These are phyloP conservation scores for Arthrobotrys megalospora DNA, from an alignment of 2,329 filamentous ascomycete species.

Conservation along the genomic window DNA sequence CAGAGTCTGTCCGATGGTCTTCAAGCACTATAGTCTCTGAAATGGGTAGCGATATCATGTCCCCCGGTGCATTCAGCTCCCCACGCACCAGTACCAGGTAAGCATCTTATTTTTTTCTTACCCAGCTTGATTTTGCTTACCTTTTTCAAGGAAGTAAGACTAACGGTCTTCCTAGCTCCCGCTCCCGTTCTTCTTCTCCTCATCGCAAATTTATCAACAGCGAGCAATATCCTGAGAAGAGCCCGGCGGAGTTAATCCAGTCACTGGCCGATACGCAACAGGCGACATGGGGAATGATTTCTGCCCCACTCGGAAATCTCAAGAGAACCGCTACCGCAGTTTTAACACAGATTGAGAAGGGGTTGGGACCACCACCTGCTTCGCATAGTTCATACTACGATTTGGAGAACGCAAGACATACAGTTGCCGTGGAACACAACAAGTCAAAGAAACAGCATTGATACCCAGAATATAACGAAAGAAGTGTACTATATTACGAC, in stretches of 20 bases:
- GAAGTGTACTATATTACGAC: constrained; percentile 45
- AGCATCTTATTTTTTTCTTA: constrained; percentile 59
- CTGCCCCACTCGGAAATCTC: constrained; percentile 75
- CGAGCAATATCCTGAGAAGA: constrained; percentile 65
- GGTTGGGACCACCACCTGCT: constrained; percentile 72
- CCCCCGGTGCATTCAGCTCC: constrained; percentile 67
- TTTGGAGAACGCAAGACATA: constrained; percentile 66
- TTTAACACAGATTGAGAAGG: constrained; percentile 93
- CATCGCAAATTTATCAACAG: constrained; percentile 65
- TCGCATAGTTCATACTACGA: constrained; percentile 63
- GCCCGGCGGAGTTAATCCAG: constrained; percentile 66
- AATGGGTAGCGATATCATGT: constrained; percentile 68
- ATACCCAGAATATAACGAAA: constrained; percentile 67
- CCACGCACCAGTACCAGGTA: constrained; percentile 73
- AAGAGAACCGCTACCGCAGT: constrained; percentile 86
- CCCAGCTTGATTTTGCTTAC: constrained; percentile 43
- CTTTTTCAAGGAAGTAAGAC: constrained; percentile 37
- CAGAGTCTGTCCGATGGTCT: constrained; percentile 66
- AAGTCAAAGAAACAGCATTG: constrained; percentile 77
- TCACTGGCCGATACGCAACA: constrained; percentile 75
- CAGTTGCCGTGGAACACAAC: constrained; percentile 76
- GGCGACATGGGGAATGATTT: constrained; percentile 77
- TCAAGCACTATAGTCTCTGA: constrained; percentile 70
- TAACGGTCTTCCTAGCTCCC: constrained; percentile 39
- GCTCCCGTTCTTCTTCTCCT: constrained; percentile 53